Base-by-base conservation (phyloP, 2,329 filamentous ascomycete genomes). In the Epicoccum nigrum region DNA sequence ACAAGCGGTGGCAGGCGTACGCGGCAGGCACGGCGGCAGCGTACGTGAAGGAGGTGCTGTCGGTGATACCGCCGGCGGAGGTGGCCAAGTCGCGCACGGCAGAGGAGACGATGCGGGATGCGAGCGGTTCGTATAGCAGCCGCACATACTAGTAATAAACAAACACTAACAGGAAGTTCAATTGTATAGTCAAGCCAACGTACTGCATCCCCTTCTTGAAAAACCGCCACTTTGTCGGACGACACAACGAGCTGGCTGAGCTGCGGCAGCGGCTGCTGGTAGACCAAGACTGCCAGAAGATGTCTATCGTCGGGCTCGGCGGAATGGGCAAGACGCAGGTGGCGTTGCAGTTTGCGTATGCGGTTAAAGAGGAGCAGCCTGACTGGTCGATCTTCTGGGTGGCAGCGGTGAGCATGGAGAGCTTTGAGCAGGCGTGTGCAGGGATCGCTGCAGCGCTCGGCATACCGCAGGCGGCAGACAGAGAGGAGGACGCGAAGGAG, bases 301-400 rank as follows among this genome's bases (percentile, higher is more conserved):
- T 70, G 38, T 59, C 65, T 1, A 56, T 72, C 7, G 44, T 62
- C 8, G 63, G 69, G 13, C 67, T 70, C 5, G 65, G 68, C 20
- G 65, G 69, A 9, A 55, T 56, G 0, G 68, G 69, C 38, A 73
- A 73, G 56, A 71, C 69, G 30, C 62, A 69, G 43, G 35, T 71
- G 3, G 68, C 59, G 20, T 54, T 73, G 27, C 53, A 64, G 34
- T 70, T 71, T 46, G 63, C 60, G 9, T 70, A 70, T 41, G 47
- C 0, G 7, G 55, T 67, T 0, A 58, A 58, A 25, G 42, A 68
- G 34, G 54, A 20, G 5, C 21, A 31, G 42, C 49, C 44, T 17
- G 58, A 54, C 1, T 52, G 43, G 33, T 63, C 59, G 1, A 54
- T 65, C 40, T 65, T 64, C 45, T 65, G 55, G 63, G 16, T 65